Evolutionary conservation across 768 basidiomycete genomes (phyloP).

Genomic region (Tylopilus felleus): DNA sequence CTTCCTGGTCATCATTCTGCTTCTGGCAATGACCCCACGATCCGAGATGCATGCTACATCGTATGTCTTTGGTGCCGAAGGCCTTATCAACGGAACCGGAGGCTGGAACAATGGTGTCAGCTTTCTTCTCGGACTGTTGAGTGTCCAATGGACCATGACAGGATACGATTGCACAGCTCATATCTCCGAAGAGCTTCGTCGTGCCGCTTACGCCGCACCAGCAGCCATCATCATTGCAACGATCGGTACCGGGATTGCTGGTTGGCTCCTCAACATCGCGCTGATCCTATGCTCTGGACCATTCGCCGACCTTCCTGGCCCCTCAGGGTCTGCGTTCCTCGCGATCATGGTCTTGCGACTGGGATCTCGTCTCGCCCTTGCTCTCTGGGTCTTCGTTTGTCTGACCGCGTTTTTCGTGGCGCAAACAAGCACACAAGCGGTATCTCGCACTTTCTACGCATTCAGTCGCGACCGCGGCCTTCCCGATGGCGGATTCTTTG

Average conservation of each 20-base stretch:
- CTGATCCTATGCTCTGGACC: constrained; percentile 57
- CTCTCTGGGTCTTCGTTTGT: constrained; percentile 58
- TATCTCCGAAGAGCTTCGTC: constrained; percentile 45
- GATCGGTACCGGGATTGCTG: constrained; percentile 46
- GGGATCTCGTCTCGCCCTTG: constrained; percentile 47
- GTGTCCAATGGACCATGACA: constrained; percentile 48
- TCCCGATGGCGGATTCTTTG: constrained; percentile 58
- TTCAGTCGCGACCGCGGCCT: constrained; percentile 53
- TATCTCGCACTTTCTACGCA: constrained; percentile 57
- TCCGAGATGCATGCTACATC: constrained; percentile 54
- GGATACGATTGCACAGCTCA: constrained; percentile 29
- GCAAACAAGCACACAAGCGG: constrained; percentile 50
- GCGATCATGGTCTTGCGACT: constrained; percentile 54
- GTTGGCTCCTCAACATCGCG: constrained; percentile 66
- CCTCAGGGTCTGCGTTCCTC: constrained; percentile 53
- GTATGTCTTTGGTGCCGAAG: constrained; percentile 53
- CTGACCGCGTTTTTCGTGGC: constrained; percentile 61
- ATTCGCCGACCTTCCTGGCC: constrained; percentile 46
- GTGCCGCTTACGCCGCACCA: constrained; percentile 48
- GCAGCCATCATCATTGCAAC: constrained; percentile 43
- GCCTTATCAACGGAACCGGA: constrained; percentile 41
- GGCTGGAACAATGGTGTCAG: constrained; percentile 41
- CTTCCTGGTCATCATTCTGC: constrained; percentile 41
- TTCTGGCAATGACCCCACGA: constrained; percentile 42
- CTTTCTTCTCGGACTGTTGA: constrained; percentile 44